A percentile compares a stretch with the other conserved stretches of the same genome.
These are phyloP conservation scores for Penicillium fimorum DNA, from an alignment of 495 filamentous ascomycete species.

Conservation along the genomic window DNA sequence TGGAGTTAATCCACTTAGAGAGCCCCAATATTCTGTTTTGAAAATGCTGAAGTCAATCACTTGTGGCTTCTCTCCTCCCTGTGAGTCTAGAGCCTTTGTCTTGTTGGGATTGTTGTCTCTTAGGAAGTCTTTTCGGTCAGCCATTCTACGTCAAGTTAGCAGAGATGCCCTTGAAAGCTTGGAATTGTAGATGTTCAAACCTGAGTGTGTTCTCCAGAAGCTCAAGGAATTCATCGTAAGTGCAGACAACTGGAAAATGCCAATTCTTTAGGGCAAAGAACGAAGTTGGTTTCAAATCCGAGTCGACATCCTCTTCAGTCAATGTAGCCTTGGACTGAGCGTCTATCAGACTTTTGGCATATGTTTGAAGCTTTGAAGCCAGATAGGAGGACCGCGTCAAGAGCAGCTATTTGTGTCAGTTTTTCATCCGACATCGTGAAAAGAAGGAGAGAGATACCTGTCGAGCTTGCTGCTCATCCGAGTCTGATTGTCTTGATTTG, in stretches of 20 bases:
- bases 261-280: slow-evolving; percentile 27
- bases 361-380: slow-evolving; percentile 32
- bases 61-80: slow-evolving; percentile 1
- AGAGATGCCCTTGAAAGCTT: background rate
- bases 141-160: slow-evolving; percentile 9
- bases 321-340: background rate
- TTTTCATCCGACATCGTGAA: background rate
- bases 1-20: slow-evolving; percentile 23
- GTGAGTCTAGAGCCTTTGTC: background rate
- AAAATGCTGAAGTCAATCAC: slow-evolving; percentile 38
- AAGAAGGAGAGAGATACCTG: slow-evolving; percentile 26
- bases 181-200: background rate
- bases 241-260: slow-evolving; percentile 43
- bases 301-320: background rate
- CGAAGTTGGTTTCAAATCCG: slow-evolving; percentile 6
- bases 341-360: slow-evolving; percentile 35
- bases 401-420: slow-evolving; percentile 29
- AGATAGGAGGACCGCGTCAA: slow-evolving; percentile 39
- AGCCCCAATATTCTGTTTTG: slow-evolving; percentile 40
- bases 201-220: slow-evolving; percentile 33
- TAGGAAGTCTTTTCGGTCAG: slow-evolving; percentile 17
- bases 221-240: slow-evolving; percentile 37
- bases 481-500: slow-evolving; percentile 9
- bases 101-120: background rate
- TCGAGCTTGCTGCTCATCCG: slow-evolving; percentile 14